Conservation (phyloP, 139 green algal species). For the Astrephomene gubernaculifera region DNA sequence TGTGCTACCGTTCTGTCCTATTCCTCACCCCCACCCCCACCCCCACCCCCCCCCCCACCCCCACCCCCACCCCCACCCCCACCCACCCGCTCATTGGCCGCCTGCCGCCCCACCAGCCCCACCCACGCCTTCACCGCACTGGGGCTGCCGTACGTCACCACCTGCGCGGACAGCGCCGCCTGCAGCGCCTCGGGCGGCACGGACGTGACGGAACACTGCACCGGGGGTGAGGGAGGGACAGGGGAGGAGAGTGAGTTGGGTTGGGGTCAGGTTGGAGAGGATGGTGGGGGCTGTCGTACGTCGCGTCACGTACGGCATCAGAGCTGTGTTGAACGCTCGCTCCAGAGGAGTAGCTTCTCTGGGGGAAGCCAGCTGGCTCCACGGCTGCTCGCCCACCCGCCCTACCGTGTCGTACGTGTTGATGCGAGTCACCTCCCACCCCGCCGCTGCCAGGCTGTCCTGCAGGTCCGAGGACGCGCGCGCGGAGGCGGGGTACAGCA, state of each 20-base stretch:
- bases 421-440: conserved; percentile 79
- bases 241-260: background rate
- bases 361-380: background rate
- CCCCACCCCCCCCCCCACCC: background rate
- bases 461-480: conserved; percentile 76
- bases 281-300: too few relatives aligned
- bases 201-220: conserved; percentile 59
- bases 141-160: conserved; percentile 88
- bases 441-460: conserved; percentile 70
- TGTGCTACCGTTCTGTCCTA: too few relatives aligned
- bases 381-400: background rate
- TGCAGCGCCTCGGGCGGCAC: conserved; percentile 59
- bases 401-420: conserved; percentile 90
- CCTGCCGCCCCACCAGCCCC: conserved; percentile 62
- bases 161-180: conserved; percentile 64
- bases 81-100: conserved; percentile 43
- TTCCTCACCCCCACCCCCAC: too few relatives aligned
- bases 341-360: background rate
- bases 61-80: background rate
- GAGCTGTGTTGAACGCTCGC: background rate
- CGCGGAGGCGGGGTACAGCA: conserved; percentile 88
- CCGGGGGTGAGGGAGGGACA: background rate
- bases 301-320: too few relatives aligned
- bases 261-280: background rate
- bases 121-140: conserved; percentile 92